Evolutionary conservation across 805 yeast species (phyloP).

Genomic region (Saturnispora kantuleensis): DNA sequence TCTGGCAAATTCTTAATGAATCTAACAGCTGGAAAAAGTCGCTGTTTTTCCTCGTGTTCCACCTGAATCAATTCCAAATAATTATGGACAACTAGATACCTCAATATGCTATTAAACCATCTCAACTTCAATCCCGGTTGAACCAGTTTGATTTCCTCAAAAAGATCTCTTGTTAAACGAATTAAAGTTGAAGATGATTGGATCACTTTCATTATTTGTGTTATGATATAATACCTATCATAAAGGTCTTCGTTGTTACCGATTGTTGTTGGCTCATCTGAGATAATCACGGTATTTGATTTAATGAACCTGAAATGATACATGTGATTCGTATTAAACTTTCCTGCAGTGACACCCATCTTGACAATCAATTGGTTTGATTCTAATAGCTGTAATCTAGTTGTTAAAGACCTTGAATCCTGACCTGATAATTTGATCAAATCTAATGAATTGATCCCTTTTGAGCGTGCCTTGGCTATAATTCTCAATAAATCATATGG

Average conservation of each 20-base stretch:
- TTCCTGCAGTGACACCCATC: slow-evolving; percentile 28
- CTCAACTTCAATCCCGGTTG: slow-evolving; percentile 26
- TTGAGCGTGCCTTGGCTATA: slow-evolving; percentile 45
- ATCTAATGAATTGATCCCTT: slow-evolving; percentile 52
- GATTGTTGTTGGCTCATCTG: neutral
- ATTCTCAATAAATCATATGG: slow-evolving; percentile 48
- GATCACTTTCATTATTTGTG: slow-evolving; percentile 36
- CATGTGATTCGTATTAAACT: slow-evolving; percentile 45
- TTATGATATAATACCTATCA: slow-evolving; percentile 17
- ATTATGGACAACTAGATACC: slow-evolving; percentile 36
- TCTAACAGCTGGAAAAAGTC: slow-evolving; percentile 19
- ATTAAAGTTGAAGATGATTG: slow-evolving; percentile 43
- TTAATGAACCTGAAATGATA: slow-evolving; percentile 37
- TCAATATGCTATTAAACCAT: slow-evolving; percentile 34
- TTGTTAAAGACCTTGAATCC: slow-evolving; percentile 61
- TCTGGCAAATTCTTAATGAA: slow-evolving; percentile 19
- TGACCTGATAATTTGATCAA: slow-evolving; percentile 50
- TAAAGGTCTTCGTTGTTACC: slow-evolving; percentile 1
- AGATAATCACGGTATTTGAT: slow-evolving; percentile 5
- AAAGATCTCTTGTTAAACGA: slow-evolving; percentile 52
- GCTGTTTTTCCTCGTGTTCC: slow-evolving; percentile 17
- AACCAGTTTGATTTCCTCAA: slow-evolving; percentile 46
- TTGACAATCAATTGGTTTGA: slow-evolving; percentile 40
- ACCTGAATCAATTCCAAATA: slow-evolving; percentile 17
- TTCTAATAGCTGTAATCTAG: slow-evolving; percentile 47